Percentiles rank a stretch among this genome's conserved stretches.
phyloP scores from a whole-genome alignment of 1,139 yeast genomes.

The Debaryomyces nepalensis region DNA sequence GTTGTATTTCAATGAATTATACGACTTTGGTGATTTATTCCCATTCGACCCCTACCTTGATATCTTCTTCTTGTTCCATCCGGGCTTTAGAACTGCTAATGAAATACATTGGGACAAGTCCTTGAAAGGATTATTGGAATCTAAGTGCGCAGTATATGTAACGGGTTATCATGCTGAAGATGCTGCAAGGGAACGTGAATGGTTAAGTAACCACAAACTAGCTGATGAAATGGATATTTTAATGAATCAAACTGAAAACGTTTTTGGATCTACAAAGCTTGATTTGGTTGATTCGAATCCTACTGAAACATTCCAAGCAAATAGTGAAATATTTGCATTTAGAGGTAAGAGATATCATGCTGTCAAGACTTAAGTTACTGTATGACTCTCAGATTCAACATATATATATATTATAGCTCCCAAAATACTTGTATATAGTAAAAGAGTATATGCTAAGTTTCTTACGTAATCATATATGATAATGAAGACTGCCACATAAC shows the following conservation, averaged over 20 bases:
- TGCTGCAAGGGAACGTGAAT: conserved; percentile 66
- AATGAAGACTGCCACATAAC: conserved; percentile 6
- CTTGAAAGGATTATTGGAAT: conserved; percentile 82
- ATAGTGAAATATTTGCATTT: conserved; percentile 85
- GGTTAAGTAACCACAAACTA: conserved; percentile 67
- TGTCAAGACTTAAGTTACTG: conserved; percentile 37
- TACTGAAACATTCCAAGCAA: conserved; percentile 89
- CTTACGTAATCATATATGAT: conserved; percentile 1
- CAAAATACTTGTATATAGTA: conserved; percentile 14
- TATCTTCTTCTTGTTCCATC: conserved; percentile 91
- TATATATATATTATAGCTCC: conserved; percentile 5
- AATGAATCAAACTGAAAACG: conserved; percentile 72
- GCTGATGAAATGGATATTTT: conserved; percentile 77
- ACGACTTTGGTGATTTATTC: conserved; percentile 91
- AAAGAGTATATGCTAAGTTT: conserved; percentile 1
- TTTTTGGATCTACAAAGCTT: conserved; percentile 88
- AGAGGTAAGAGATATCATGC: conserved; percentile 98
- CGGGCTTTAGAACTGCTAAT: conserved; percentile 89
- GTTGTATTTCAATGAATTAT: conserved; percentile 86
- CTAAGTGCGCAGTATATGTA: conserved; percentile 88
- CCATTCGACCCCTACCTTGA: conserved; percentile 98
- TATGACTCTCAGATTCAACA: conserved; percentile 19
- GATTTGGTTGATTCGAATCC: conserved; percentile 92
- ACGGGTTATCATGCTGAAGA: conserved; percentile 89
- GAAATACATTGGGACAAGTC: conserved; percentile 82